Evolutionary conservation across 2,329 filamentous ascomycete genomes (phyloP), one percentile per base, ranked within the genome.

Genomic region (Xylariaceae sp.): DNA sequence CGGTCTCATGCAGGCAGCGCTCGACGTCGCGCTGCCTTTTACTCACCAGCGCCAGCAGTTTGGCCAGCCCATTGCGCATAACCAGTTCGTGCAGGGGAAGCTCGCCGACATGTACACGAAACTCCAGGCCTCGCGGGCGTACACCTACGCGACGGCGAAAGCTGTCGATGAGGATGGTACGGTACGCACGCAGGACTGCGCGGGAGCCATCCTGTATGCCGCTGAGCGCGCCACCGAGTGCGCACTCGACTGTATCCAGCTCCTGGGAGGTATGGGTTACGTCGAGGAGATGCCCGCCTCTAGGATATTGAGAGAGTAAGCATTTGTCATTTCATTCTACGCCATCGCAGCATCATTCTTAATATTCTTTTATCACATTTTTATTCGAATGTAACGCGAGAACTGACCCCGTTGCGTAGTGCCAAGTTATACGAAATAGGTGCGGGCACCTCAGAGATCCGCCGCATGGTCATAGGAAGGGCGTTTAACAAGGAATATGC

Each of bases 101-200:
- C 79, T 97, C 45, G 91, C 94, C 53, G 91, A 97, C 71, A 96
- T 99, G 91, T 95, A 97, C 74, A 96, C 91, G 47, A 95, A 95
- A 72, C 81, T 94, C 56, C 86, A 89, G 65, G 91, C 88, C 8
- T 85, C 87, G 12, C 78, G 85, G n/a, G 81, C 91, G 2, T 96
- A 96, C 72, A 97, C 92, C 0, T 95, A 95, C 68, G 75, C 80
- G 39, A 91, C 91, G 0, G 94, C 94, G 2, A 80, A 81, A 46
- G 79, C 81, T 1, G 87, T 96, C 26, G 92, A 96, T 65, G 88
- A 92, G 70, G 75, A 82, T 9, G 86, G 84, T 8, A 58, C 77
- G 1, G 86, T 96, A 64, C 80, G 80, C 54, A 96, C 91, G 0
- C 88, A 96, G 70, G 92, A 99, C 73, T 97, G 94, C 70, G 92